A percentile compares a stretch with the other conserved stretches of the same genome.
phyloP scores from a whole-genome alignment of 2,329 filamentous ascomycete species.

The Colletotrichum sp. region DNA sequence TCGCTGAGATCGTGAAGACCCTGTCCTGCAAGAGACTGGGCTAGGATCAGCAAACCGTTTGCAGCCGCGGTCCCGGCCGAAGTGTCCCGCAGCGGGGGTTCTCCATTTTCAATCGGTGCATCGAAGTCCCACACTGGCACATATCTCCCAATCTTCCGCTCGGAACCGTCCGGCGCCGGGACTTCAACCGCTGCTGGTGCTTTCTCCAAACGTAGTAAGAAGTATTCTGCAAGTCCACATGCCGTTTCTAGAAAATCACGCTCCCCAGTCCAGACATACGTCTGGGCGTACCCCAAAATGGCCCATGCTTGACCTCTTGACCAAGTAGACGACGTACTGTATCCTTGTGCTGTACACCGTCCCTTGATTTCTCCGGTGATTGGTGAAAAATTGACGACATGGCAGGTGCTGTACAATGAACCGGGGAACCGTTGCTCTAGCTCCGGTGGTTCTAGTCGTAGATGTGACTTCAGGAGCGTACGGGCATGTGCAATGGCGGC shows the following conservation, averaged over 20 bases:
- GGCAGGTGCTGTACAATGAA: not conserved
- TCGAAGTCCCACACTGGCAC: conserved; percentile 47
- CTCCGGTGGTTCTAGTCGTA: not conserved
- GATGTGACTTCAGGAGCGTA: conserved; percentile 32
- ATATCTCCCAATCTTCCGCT: conserved; percentile 35
- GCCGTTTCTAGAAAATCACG: conserved; percentile 41
- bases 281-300: conserved; percentile 53
- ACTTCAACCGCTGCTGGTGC: not conserved
- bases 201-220: not conserved
- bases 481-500: conserved; percentile 44
- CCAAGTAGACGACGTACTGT: conserved; percentile 50
- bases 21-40: conserved; percentile 32
- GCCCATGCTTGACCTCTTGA: conserved; percentile 54
- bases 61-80: conserved; percentile 43
- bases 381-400: not conserved
- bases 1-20: not conserved
- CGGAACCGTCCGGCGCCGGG: not conserved
- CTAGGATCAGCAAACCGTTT: conserved; percentile 43
- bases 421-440: not conserved
- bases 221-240: not conserved
- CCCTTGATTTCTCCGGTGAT: not conserved
- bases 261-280: conserved; percentile 51
- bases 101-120: conserved; percentile 33
- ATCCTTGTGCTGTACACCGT: conserved; percentile 49
- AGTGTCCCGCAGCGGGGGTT: conserved; percentile 24